Base-by-base conservation (phyloP, 1,284 basidiomycete species). In the Dichomitus squalens region DNA sequence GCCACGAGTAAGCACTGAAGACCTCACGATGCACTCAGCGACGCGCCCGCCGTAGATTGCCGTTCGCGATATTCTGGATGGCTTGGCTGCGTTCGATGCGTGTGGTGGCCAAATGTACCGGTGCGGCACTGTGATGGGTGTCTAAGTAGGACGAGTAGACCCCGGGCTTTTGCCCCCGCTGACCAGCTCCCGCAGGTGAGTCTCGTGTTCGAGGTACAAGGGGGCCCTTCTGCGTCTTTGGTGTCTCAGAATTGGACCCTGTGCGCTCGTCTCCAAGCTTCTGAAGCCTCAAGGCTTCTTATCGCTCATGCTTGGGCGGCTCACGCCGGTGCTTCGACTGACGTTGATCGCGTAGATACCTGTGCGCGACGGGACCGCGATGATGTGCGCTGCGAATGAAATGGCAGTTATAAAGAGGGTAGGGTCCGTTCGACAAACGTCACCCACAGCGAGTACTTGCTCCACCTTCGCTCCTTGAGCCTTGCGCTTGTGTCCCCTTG, bases 321-420 rank as follows among this genome's bases (percentile, higher is more conserved):
- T 46, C 25, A 29, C 6, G 16, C 20, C 20, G 35, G 39, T 20
- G 49, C 60, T 63, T 63, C 61, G 35, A 29, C 55, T 63, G 61
- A 63, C 61, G 58, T 59, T 63, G 61, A 63, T 63, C 48, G 58
- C 58, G 58, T 55, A 53, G 55, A 52, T 55, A 59, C 57, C 57
- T 62, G 52, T 57, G 59, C 56, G 23, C 44, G 55, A 54, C 61
- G 46, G 55, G 27, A 39, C 23, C 35, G 16, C 55, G 55, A 55
- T 35, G 50, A 57, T 47, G 52, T 63, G 54, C 57, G 54, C 50
- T 51, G 46, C 35, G 39, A 31, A 12, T 21, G 36, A 25, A 16
- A 31, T 41, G 33, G n/a, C 31, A 27, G 52, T 33, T 57, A 57
- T 62, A 59, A 54, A 53, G 48, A 25, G 11, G 41, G 7, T 21